Evolutionary conservation across 2,329 filamentous ascomycete genomes (phyloP).

Genomic region (Penicillium frequentans): DNA sequence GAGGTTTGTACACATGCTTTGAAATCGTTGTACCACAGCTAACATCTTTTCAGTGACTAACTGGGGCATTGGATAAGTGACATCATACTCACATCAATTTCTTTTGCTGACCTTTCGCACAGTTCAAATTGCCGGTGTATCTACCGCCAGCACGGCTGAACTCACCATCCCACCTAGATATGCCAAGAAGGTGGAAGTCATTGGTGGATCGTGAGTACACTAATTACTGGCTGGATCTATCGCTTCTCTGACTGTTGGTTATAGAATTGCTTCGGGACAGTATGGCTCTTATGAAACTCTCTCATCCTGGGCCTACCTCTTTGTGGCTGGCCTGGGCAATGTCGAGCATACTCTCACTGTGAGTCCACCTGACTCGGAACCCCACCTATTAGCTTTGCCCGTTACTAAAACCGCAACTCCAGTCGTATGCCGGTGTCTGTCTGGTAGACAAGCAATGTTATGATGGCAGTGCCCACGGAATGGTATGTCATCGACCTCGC

Average conservation of each 20-base stretch:
- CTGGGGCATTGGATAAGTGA: conserved; percentile 55
- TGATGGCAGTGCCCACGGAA: conserved; percentile 52
- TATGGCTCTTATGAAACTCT: conserved; percentile 61
- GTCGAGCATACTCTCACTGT: conserved; percentile 59
- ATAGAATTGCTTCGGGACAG: conserved; percentile 55
- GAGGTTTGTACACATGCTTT: conserved; percentile 28
- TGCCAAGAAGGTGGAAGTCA: conserved; percentile 43
- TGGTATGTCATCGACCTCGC: conserved; percentile 27
- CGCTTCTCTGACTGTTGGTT: not conserved
- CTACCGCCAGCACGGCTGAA: conserved; percentile 46
- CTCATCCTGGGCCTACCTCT: conserved; percentile 57
- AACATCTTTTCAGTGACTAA: conserved; percentile 52
- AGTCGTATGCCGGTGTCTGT: conserved; percentile 59
- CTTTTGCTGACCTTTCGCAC: conserved; percentile 22
- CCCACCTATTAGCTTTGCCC: not conserved
- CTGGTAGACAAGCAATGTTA: conserved; percentile 58
- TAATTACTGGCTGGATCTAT: conserved; percentile 13
- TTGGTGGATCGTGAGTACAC: conserved; percentile 41
- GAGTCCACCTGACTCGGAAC: not conserved
- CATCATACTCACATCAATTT: not conserved
- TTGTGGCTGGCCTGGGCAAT: conserved; percentile 58
- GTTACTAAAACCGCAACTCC: not conserved
- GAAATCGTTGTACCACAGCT: not conserved
- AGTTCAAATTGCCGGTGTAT: conserved; percentile 57
- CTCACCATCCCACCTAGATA: conserved; percentile 47